Percentiles rank a stretch among this genome's conserved stretches.
Evolutionary conservation across 1,139 yeast genomes (phyloP).

Genomic region (Debaryomyces fabryi): DNA sequence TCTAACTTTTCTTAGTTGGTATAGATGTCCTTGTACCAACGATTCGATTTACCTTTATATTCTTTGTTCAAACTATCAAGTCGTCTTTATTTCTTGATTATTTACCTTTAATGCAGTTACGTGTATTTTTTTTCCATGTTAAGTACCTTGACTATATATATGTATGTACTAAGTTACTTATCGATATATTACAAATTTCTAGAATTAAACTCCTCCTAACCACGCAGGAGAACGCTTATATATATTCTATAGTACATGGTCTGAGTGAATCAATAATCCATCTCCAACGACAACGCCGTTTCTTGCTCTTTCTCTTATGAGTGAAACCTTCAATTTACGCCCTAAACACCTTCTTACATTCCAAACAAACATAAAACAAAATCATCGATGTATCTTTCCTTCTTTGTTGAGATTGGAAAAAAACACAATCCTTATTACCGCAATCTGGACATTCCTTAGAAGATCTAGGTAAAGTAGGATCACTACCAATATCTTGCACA

Average conservation of each 20-base stretch:
- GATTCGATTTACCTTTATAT: neutral
- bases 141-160: neutral
- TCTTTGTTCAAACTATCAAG: neutral
- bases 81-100: neutral
- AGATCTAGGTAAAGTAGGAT: constrained; percentile 94
- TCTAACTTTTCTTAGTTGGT: constrained; percentile 26
- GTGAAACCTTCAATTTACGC: constrained; percentile 21
- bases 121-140: neutral
- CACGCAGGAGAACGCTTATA: neutral
- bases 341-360: constrained; percentile 77
- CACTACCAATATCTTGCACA: constrained; percentile 93
- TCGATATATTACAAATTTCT: constrained; percentile 3
- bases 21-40: neutral
- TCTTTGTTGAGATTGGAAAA: constrained; percentile 94
- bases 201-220: neutral
- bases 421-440: constrained; percentile 86
- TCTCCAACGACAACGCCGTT: neutral
- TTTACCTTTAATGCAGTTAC: constrained; percentile 5
- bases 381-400: constrained; percentile 96
- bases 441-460: constrained; percentile 93
- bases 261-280: neutral
- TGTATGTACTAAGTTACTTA: neutral
- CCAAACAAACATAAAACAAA: constrained; percentile 87
- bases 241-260: constrained; percentile 10
- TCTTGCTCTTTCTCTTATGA: neutral